phyloP scores from a whole-genome alignment of 2,329 filamentous ascomycete species.

The Alternaria brassicae region DNA sequence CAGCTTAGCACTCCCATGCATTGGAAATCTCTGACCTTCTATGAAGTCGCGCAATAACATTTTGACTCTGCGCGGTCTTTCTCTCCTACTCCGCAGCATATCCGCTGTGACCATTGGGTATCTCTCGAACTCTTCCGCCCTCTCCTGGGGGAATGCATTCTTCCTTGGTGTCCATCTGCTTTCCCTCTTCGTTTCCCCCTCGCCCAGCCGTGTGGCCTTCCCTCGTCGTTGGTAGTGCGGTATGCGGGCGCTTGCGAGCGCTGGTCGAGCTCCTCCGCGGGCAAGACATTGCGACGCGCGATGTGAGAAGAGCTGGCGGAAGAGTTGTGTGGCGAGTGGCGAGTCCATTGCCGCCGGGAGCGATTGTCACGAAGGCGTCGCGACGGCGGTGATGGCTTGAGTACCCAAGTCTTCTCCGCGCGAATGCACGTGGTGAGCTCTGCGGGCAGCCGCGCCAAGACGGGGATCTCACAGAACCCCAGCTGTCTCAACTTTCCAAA shows the following conservation, averaged over 20 bases:
- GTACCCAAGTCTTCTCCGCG: conserved; percentile 20
- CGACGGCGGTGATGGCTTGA: conserved; percentile 23
- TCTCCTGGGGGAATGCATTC: conserved; percentile 76
- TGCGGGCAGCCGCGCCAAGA: conserved; percentile 41
- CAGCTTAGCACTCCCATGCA: not conserved
- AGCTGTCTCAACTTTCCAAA: conserved; percentile 12
- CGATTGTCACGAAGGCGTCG: conserved; percentile 13
- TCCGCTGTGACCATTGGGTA: conserved; percentile 88
- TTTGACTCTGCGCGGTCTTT: conserved; percentile 86
- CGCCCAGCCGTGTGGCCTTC: conserved; percentile 37
- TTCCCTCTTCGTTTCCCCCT: conserved; percentile 60
- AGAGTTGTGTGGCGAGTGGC: conserved; percentile 76
- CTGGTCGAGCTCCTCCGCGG: conserved; percentile 53
- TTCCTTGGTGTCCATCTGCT: conserved; percentile 87
- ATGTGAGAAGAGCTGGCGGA: conserved; percentile 84
- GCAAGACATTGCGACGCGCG: conserved; percentile 62
- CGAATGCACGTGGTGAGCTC: conserved; percentile 34
- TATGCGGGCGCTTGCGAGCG: conserved; percentile 49
- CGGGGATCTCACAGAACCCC: conserved; percentile 29
- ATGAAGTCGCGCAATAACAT: conserved; percentile 99
- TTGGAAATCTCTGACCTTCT: conserved; percentile 67
- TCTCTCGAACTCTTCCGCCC: conserved; percentile 77
- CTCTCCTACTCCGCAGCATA: conserved; percentile 72
- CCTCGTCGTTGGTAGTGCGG: conserved; percentile 40
- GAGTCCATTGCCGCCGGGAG: conserved; percentile 74